Base-by-base conservation (phyloP, 2,329 filamentous ascomycete genomes). In the Grosmannia huntii region DNA sequence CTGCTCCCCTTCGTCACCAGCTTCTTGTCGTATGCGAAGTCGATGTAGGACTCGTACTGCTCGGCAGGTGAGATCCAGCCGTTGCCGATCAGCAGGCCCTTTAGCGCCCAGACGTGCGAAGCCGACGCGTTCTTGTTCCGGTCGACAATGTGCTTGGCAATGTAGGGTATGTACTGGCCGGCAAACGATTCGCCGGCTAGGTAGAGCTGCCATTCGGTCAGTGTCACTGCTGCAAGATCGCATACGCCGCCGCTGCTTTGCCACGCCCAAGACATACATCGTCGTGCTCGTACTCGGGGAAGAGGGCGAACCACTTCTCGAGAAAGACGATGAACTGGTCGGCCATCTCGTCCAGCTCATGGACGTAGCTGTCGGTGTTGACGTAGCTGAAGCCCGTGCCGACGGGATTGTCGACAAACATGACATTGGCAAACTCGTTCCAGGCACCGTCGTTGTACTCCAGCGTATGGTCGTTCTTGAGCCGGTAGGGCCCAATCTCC, bases 361-460 rank as follows among this genome's bases (percentile, higher is more conserved):
- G 83, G 21, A 96, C 70, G 68, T 89, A 97, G 66, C 84, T 88
- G 70, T 99, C 81, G 16, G 89, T 94, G 68, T 96, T 87, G 68
- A 91, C 91, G 68, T 94, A 97, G 73, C 94, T 99, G 75, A 88
- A 99, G 3, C 94, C 94, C 1, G 92, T 96, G 14, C 94, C 95
- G 41, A 97, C 91, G 0, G 94, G 94, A 68, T 97, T 95, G 68
- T 99, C 94, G 60, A 99, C 89, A 68, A 99, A 99, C 60, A 99
- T 82, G 56, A 99, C 72, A 67, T 99, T 99, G 63, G 94, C 90
- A 68, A 97, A 99, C 74, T 99, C 92, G 71, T 96, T 87, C 95
- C 95, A 99, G 1, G 90, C 91, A n/a, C 94, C 94, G 58, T 95
- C 86, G 70, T 96, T 96, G 69, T 89, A 84, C 59, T 76, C 77